A percentile compares a stretch with the other conserved stretches of the same genome.
phyloP scores from a whole-genome alignment of 202 grass and related monocot species.

The Zizania palustris region DNA sequence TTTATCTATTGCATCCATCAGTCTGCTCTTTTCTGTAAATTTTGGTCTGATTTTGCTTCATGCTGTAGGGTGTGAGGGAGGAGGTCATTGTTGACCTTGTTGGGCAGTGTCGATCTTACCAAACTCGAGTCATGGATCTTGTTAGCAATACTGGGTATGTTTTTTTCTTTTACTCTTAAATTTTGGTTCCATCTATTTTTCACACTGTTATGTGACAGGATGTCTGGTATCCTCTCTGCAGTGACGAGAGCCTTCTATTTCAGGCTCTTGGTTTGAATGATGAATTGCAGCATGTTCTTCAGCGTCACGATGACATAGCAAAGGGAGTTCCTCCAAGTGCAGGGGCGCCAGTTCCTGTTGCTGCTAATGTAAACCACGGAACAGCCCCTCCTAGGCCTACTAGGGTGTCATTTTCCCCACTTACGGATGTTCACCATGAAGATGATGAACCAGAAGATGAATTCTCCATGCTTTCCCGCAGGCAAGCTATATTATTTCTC shows the following conservation, averaged over 20 bases:
- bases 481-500: conserved; percentile 48
- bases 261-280: conserved; percentile 91
- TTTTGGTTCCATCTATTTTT: conserved; percentile 22
- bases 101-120: conserved; percentile 83
- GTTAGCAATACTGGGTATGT: conserved; percentile 78
- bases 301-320: conserved; percentile 88
- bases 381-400: conserved; percentile 45
- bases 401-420: conserved; percentile 60
- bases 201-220: conserved; percentile 19
- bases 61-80: conserved; percentile 77
- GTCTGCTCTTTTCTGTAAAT: conserved; percentile 15
- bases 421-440: conserved; percentile 91
- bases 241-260: conserved; percentile 88
- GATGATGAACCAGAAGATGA: conserved; percentile 93
- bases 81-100: conserved; percentile 93
- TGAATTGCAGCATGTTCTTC: conserved; percentile 82
- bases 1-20: neutral
- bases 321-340: conserved; percentile 49
- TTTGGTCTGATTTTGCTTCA: conserved; percentile 36
- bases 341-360: conserved; percentile 36
- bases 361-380: conserved; percentile 47
- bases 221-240: conserved; percentile 50
- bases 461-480: conserved; percentile 83
- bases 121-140: conserved; percentile 79
- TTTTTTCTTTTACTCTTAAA: conserved; percentile 12